phyloP scores from a whole-genome alignment of 768 basidiomycete genomes.

The Podaxis mareebaensis region DNA sequence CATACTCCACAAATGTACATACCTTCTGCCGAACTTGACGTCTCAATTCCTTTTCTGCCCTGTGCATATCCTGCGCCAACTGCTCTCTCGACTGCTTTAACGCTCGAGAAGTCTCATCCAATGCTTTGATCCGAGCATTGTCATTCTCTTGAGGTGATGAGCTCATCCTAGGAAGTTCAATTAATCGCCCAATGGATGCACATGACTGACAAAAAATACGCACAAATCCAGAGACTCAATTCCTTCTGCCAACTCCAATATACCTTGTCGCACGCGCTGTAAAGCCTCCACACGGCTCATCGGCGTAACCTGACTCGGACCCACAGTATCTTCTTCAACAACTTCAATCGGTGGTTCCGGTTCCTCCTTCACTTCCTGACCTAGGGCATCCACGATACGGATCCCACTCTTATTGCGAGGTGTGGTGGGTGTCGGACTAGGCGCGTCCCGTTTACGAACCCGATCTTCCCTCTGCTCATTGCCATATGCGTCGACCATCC shows the following conservation, averaged over 20 bases:
- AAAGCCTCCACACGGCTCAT: slow-evolving; percentile 53
- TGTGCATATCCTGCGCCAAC: slow-evolving; percentile 40
- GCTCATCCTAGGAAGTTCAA: neutral
- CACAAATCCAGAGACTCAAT: slow-evolving; percentile 63
- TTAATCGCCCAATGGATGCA: neutral
- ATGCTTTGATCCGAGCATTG: slow-evolving; percentile 45
- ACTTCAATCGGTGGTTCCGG: slow-evolving; percentile 20
- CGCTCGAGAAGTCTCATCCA: slow-evolving; percentile 52
- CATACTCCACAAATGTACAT: neutral
- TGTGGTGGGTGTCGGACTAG: slow-evolving; percentile 17
- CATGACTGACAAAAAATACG: slow-evolving; percentile 17
- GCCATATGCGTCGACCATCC: slow-evolving; percentile 75
- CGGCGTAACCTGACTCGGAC: slow-evolving; percentile 11
- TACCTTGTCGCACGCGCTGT: slow-evolving; percentile 54
- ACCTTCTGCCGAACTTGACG: slow-evolving; percentile 13
- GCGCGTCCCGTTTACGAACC: slow-evolving; percentile 7
- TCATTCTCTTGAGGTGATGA: slow-evolving; percentile 30
- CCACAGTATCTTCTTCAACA: slow-evolving; percentile 22
- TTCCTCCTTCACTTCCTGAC: slow-evolving; percentile 50
- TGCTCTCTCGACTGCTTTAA: slow-evolving; percentile 52
- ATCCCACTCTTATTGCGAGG: slow-evolving; percentile 42
- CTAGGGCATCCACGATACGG: slow-evolving; percentile 71
- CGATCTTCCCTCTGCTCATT: slow-evolving; percentile 35
- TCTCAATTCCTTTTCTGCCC: slow-evolving; percentile 37
- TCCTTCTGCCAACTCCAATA: slow-evolving; percentile 56